Conservation (phyloP, 2,329 filamentous ascomycete genomes). For the Ascochyta viciae-villosae region DNA sequence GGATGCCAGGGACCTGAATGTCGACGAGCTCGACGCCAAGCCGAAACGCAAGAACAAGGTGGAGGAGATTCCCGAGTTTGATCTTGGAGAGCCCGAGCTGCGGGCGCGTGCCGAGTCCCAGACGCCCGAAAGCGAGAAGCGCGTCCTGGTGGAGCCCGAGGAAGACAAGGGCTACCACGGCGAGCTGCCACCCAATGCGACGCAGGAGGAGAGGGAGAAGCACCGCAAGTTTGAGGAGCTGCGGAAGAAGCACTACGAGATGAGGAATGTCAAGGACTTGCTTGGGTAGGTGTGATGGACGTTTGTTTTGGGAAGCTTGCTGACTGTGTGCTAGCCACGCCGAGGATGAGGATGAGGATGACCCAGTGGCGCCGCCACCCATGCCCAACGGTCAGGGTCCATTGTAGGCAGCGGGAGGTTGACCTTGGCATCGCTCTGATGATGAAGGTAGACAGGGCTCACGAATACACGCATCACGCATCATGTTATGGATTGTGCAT, state of each 20-base stretch:
- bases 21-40: conserved; percentile 69
- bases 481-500: not conserved
- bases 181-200: conserved; percentile 62
- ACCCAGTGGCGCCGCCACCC: conserved; percentile 19
- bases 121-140: conserved; percentile 66
- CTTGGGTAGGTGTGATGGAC: conserved; percentile 66
- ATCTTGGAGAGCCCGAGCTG: conserved; percentile 86
- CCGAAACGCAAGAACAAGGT: conserved; percentile 56
- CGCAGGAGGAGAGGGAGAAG: conserved; percentile 81
- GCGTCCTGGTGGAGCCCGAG: conserved; percentile 76
- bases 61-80: conserved; percentile 89
- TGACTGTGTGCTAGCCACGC: conserved; percentile 28
- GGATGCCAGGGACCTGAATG: conserved; percentile 74
- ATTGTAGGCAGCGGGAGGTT: not conserved
- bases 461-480: conserved; percentile 9
- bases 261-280: conserved; percentile 89
- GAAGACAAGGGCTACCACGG: conserved; percentile 60
- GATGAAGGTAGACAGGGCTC: not conserved
- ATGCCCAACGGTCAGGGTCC: conserved; percentile 33
- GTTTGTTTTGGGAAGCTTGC: not conserved
- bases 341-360: conserved; percentile 36
- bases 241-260: conserved; percentile 98
- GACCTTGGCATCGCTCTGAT: not conserved
- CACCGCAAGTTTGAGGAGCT: conserved; percentile 89
- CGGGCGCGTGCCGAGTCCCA: conserved; percentile 47